Conservation (phyloP, 352 stramenopile genomes). For the Halophytophthora batemanensis region DNA sequence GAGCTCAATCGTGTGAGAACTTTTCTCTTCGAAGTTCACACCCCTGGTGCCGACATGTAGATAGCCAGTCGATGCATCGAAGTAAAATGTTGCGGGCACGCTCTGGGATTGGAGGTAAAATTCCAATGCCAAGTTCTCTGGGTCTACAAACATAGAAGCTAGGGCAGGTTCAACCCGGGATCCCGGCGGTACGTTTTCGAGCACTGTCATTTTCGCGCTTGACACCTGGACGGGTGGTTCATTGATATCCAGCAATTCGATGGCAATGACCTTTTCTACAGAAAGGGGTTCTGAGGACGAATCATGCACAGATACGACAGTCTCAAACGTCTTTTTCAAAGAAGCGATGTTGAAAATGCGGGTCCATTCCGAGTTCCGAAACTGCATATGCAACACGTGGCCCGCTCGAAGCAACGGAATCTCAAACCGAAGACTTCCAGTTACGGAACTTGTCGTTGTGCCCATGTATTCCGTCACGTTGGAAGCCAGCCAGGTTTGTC, state of each 20-base stretch:
- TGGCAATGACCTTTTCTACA: slow-evolving; percentile 8
- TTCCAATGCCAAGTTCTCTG: slow-evolving; percentile 20
- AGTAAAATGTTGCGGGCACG: slow-evolving; percentile 39
- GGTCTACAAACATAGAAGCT: slow-evolving; percentile 15
- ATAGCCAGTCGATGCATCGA: slow-evolving; percentile 28
- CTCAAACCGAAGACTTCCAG: slow-evolving; percentile 13
- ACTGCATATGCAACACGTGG: slow-evolving; percentile 28
- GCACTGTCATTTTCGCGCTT: slow-evolving; percentile 4
- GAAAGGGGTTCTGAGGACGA: slow-evolving; percentile 24
- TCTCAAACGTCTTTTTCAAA: slow-evolving; percentile 35
- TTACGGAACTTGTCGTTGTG: background rate
- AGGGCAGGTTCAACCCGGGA: slow-evolving; percentile 9
- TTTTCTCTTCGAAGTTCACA: slow-evolving; percentile 35
- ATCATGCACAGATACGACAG: slow-evolving; percentile 38
- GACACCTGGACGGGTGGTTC: slow-evolving; percentile 12
- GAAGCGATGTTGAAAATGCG: slow-evolving; percentile 30
- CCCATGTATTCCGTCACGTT: slow-evolving; percentile 2
- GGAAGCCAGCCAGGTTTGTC: slow-evolving; percentile 6
- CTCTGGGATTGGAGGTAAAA: slow-evolving; percentile 32
- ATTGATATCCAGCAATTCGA: slow-evolving; percentile 18
- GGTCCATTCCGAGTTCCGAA: slow-evolving; percentile 22
- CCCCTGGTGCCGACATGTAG: slow-evolving; percentile 28
- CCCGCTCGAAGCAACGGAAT: slow-evolving; percentile 5
- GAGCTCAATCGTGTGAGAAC: slow-evolving; percentile 10
- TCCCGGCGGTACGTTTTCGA: slow-evolving; percentile 14